Evolutionary conservation across 768 basidiomycete species (phyloP), one percentile per base, ranked within the genome.

Genomic region (Boletus rex-veris): DNA sequence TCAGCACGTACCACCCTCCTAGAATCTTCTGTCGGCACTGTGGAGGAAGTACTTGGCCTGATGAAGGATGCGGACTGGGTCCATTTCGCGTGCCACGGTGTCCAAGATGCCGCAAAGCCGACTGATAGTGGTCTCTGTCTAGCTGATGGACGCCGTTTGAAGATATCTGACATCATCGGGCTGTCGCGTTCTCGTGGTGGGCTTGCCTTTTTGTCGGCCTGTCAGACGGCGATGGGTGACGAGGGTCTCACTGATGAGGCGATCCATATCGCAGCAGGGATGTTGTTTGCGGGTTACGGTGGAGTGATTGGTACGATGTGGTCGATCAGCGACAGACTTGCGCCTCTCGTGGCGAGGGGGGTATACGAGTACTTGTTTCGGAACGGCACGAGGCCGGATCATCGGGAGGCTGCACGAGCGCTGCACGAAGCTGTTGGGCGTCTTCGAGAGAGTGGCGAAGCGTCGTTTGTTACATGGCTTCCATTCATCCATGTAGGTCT

Each of bases 241-340:
- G 38, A 39, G 38, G 16, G 7, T 39, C 38, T 39, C 8, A 8
- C 28, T 0, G 48, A 48, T 12, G 48, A 40, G 28, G 48, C 48
- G 2, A 39, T 48, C 7, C 48, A 48, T 31, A 39, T 48, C 7
- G 48, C 48, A 6, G 48, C 49, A 0, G 49, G 73, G 4, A 74
- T 79, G 72, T 55, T 74, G 44, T 54, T 65, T 33, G 64, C 63
- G 0, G 71, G 72, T 5, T 73, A 61, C 44, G 41, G 52, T 5
- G 62, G 67, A 0, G 49, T 50, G 3, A 15, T 50, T 18, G 31
- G 33, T 8, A 42, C 41, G 41, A 43, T 50, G 49, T 50, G 41
- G 49, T 43, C 41, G 41, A 36, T 50, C 41, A 35, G 41, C 16
- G 49, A 50, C 14, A 35, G 8, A 1, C 66, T 73, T 53, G 77